These are phyloP conservation scores for Ophioceras dolichostomum DNA, from an alignment of 2,329 filamentous ascomycete species.

Conservation along the genomic window DNA sequence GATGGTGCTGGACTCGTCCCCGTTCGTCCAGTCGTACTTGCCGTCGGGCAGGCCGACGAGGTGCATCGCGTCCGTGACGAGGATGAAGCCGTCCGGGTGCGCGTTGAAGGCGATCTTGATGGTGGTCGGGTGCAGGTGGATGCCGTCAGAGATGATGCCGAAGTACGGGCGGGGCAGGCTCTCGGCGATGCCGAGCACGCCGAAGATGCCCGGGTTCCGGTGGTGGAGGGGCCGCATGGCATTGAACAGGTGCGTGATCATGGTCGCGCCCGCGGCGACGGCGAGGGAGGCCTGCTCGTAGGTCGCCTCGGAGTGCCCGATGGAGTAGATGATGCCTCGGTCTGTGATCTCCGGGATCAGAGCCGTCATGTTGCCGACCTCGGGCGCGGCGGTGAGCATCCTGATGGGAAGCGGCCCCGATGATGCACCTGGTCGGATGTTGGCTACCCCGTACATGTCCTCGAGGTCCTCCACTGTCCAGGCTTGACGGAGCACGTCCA, in stretches of 20 bases:
- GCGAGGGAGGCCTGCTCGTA: conserved; percentile 69
- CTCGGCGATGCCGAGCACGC: conserved; percentile 60
- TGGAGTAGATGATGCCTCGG: conserved; percentile 61
- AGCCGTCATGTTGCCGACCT: conserved; percentile 56
- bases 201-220: conserved; percentile 83
- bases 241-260: conserved; percentile 92
- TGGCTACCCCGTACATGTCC: conserved; percentile 59
- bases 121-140: conserved; percentile 78
- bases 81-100: conserved; percentile 71
- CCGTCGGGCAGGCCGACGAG: conserved; percentile 76
- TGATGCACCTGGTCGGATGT: conserved; percentile 35
- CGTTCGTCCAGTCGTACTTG: conserved; percentile 76
- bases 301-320: conserved; percentile 78
- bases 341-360: conserved; percentile 55
- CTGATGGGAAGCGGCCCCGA: conserved; percentile 41
- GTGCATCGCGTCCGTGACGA: conserved; percentile 90
- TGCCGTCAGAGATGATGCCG: conserved; percentile 81
- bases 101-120: conserved; percentile 84
- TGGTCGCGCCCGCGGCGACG: conserved; percentile 63
- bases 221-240: conserved; percentile 86
- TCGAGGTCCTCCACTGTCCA: conserved; percentile 53
- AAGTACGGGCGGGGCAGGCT: conserved; percentile 57
- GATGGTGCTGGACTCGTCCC: conserved; percentile 42
- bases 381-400: conserved; percentile 80
- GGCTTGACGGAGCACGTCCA: conserved; percentile 55